Evolutionary conservation across 768 basidiomycete species (phyloP), one percentile per base, ranked within the genome.

Genomic region (Mycena polygramma): DNA sequence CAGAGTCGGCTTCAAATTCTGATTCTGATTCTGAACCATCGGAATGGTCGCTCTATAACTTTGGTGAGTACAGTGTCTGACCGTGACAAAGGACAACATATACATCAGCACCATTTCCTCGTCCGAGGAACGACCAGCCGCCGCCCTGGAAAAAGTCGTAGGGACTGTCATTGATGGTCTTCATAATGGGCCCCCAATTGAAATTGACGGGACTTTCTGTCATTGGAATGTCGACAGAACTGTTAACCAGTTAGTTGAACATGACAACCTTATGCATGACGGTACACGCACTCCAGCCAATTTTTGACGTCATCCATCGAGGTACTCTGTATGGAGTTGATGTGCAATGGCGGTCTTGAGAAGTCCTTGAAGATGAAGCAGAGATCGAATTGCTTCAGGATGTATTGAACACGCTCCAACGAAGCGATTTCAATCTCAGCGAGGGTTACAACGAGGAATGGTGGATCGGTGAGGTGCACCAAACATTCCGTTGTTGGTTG

Each of bases 131-230:
- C 66, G 82, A 84, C 97, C 97, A 99, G 43, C 98, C 98, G n/a
- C 96, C 96, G 57, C 92, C 90, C 71, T 92, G 92, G 90, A 97
- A 99, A 84, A 99, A 99, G 36, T 94, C 95, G 74, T 93, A 91
- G 0, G 98, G 96, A 72, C 92, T 95, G 73, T 99, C 97, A 72
- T 98, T 98, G 81, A 98, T 92, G 46, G 95, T 97, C 81, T 98
- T 99, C 96, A 99, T 98, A 79, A 99, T 98, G 4, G 94, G 94
- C 7, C 92, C 91, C 98, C 97, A 99, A 77, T 98, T 97, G 82
- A 98, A 84, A 81, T 99, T 99, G 83, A 99, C 95, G 9, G 95
- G 95, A 7, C 97, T 94, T 81, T 98, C 97, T 54, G 93, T 93
- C 83, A 98, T 88, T 10, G 98, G 92, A 66, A 99, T 97, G 77